Evolutionary conservation across 202 grass and related monocot species (phyloP), one percentile per base, ranked within the genome.

Genomic region (Schoenoplectus tabernaemontani): DNA sequence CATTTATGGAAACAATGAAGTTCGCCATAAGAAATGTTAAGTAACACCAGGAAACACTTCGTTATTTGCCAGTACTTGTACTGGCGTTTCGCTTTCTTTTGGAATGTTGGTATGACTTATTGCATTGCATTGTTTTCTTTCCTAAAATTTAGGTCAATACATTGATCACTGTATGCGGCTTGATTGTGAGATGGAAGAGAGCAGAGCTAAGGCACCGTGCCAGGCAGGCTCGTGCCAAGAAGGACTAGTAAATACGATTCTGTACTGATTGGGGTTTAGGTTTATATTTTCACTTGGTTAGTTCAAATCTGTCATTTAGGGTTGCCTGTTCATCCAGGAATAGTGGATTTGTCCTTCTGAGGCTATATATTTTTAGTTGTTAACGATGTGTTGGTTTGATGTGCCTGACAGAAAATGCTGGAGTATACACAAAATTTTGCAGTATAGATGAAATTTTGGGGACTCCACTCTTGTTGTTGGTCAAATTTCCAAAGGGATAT

Each of bases 141-240:
- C 28, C 28, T 28, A 28, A 28, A 28, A 28, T 34, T 56, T 69
- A 99, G 96, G 92, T 95, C 59, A 99, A 95, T 86, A 92, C 88
- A 58, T 90, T 93, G 59, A 87, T 95, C 62, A 92, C 88, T 7
- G 69, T 98, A 11, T 91, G 86, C 78, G 54, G 86, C 41, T 75
- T 95, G 32, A 93, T 99, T 5, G 86, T 95, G 50, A 86, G 71
- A 78, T 99, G 96, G 91, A 95, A 95, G 83, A 90, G 82, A 77
- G 90, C 88, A 39, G 96, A 92, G 71, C 85, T 99, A 48, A 91
- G 77, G 77, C 89, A 95, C 50, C 90, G 86, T 22, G 86, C 88
- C 77, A 85, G 78, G 3, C 43, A 87, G 56, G 70, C 84, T 64
- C 82, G 82, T 54, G 88, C 80, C 16, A 95, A 95, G 81, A 83